Evolutionary conservation across 371 early-diverging fungal genomes (phyloP).

Genomic region (Rhizopus arrhizus): DNA sequence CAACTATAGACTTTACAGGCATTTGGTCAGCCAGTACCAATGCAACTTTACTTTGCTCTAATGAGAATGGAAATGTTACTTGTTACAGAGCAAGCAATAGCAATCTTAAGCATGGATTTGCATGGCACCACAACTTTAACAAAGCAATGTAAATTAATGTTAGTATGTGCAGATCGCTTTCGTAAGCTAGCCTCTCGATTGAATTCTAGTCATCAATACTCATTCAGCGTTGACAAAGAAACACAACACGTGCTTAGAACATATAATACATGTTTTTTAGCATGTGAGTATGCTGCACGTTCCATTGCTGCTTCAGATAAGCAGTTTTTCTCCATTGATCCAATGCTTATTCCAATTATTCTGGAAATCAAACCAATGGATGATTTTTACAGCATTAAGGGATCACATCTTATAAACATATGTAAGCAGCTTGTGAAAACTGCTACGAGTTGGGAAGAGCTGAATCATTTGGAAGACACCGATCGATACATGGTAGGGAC

Average conservation of each 20-base stretch:
- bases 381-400: neutral
- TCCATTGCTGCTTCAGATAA: slow-evolving; percentile 24
- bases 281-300: slow-evolving; percentile 38
- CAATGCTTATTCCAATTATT: slow-evolving; percentile 35
- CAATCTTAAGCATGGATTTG: slow-evolving; percentile 1
- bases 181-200: slow-evolving; percentile 36
- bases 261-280: slow-evolving; percentile 34
- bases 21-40: slow-evolving; percentile 20
- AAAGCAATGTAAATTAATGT: slow-evolving; percentile 11
- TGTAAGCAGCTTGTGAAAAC: slow-evolving; percentile 25
- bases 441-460: slow-evolving; percentile 29
- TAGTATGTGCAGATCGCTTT: slow-evolving; percentile 23
- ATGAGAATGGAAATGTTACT: slow-evolving; percentile 42
- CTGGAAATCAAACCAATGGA: slow-evolving; percentile 5
- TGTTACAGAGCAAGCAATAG: slow-evolving; percentile 21
- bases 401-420: slow-evolving; percentile 4
- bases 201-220: slow-evolving; percentile 34
- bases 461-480: slow-evolving; percentile 16
- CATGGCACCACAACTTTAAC: neutral
- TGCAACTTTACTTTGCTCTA: slow-evolving; percentile 38
- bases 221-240: slow-evolving; percentile 29
- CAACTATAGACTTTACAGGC: slow-evolving; percentile 35
- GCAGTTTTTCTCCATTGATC: slow-evolving; percentile 36
- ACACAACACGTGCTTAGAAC: slow-evolving; percentile 26
- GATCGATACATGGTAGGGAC: slow-evolving; percentile 16